These are phyloP conservation scores for Gilbertella persicaria DNA, from an alignment of 371 early-diverging fungal species.

Conservation along the genomic window DNA sequence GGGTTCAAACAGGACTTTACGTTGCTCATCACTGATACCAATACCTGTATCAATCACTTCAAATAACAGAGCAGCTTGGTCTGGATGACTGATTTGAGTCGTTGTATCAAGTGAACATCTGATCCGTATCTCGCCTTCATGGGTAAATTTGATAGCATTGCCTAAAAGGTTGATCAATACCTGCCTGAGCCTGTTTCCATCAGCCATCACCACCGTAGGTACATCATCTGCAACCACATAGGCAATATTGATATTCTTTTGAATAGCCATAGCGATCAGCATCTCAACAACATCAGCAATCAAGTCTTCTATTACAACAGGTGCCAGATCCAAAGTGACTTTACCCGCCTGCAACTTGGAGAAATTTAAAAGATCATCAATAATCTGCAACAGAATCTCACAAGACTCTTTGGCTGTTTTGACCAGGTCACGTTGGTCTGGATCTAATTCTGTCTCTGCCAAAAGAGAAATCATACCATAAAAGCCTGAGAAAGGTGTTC, in stretches of 20 bases:
- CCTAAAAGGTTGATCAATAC: conserved; percentile 45
- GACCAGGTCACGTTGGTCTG: conserved; percentile 60
- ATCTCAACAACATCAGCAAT: conserved; percentile 59
- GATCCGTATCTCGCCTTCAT: conserved; percentile 54
- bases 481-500: conserved; percentile 62
- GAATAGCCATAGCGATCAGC: conserved; percentile 53
- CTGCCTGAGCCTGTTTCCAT: conserved; percentile 48
- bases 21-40: conserved; percentile 57
- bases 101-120: conserved; percentile 36
- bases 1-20: conserved; percentile 58
- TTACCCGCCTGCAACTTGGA: conserved; percentile 68
- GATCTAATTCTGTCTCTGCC: conserved; percentile 51
- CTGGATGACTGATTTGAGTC: conserved; percentile 4
- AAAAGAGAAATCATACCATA: conserved; percentile 61
- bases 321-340: conserved; percentile 51
- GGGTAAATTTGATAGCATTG: conserved; percentile 57
- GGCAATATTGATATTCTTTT: conserved; percentile 51
- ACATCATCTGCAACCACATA: conserved; percentile 43
- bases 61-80: conserved; percentile 29
- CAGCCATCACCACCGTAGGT: conserved; percentile 44
- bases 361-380: conserved; percentile 66
- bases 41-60: conserved; percentile 57
- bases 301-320: conserved; percentile 52
- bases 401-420: conserved; percentile 62
- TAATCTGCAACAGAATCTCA: conserved; percentile 60